A percentile compares a stretch with the other conserved stretches of the same genome.
Evolutionary conservation across 805 yeast species (phyloP).

Genomic region (Maudiozyma turicensis): DNA sequence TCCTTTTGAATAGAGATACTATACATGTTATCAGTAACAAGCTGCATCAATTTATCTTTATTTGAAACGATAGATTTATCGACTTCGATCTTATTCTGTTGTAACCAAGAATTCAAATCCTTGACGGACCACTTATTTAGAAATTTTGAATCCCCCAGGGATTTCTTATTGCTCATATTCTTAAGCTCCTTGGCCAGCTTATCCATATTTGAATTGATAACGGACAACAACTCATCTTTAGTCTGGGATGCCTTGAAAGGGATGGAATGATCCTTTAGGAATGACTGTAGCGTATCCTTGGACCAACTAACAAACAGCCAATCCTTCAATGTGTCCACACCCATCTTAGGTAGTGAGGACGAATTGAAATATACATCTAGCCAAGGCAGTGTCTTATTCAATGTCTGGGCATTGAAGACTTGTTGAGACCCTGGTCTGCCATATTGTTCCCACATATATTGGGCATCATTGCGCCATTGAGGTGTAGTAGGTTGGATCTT

Average conservation of each 20-base stretch:
- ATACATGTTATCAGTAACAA: constrained; percentile 34
- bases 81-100: constrained; percentile 33
- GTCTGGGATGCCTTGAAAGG: constrained; percentile 30
- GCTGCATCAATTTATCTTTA: constrained; percentile 36
- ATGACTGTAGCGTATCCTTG: constrained; percentile 36
- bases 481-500: constrained; percentile 9
- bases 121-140: constrained; percentile 32
- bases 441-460: constrained; percentile 14
- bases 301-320: constrained; percentile 53
- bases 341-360: neutral
- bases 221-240: constrained; percentile 35
- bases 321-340: constrained; percentile 15
- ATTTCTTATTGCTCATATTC: constrained; percentile 29
- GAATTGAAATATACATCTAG: neutral
- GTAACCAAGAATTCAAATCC: constrained; percentile 43
- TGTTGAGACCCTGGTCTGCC: constrained; percentile 22
- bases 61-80: constrained; percentile 24
- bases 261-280: constrained; percentile 40
- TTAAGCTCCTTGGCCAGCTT: constrained; percentile 31
- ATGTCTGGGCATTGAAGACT: constrained; percentile 2
- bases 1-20: constrained; percentile 33
- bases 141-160: constrained; percentile 26
- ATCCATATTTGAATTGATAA: constrained; percentile 5
- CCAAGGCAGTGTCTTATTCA: constrained; percentile 3
- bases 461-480: constrained; percentile 18